Conservation (phyloP, 139 green algal genomes). For the Tetratostichococcus sp. region DNA sequence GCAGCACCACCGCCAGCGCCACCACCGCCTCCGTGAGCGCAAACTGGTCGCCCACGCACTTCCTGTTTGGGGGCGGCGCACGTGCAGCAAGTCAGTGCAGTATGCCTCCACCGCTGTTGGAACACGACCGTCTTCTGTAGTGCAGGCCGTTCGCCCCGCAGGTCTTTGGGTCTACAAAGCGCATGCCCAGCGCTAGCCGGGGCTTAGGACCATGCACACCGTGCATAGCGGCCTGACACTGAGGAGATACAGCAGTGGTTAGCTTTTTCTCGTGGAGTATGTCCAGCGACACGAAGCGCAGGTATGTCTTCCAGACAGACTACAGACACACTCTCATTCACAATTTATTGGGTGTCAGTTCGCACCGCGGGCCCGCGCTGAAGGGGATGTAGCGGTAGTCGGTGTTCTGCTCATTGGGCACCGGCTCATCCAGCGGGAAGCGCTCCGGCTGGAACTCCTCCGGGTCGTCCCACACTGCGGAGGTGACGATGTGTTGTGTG, state of each 20-base stretch:
- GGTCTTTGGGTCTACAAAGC: too few species aligned
- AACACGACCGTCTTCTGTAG: too few species aligned
- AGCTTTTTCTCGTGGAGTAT: too few species aligned
- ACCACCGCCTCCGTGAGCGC: conserved; percentile 89
- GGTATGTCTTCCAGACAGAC: too few species aligned
- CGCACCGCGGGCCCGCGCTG: conserved; percentile 19
- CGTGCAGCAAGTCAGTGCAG: conserved; percentile 79
- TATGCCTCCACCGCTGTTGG: background rate
- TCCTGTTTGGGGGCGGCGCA: conserved; percentile 33
- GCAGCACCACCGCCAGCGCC: conserved; percentile 77
- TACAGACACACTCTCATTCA: too few species aligned
- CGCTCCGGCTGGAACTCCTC: conserved; percentile 89
- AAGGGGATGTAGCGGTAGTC: conserved; percentile 91
- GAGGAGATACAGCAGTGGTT: too few species aligned
- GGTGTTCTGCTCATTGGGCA: conserved; percentile 95
- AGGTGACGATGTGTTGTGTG: conserved; percentile 26
- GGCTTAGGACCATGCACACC: too few species aligned
- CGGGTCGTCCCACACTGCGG: conserved; percentile 68
- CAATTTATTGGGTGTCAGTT: too few species aligned
- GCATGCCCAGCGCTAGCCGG: too few species aligned
- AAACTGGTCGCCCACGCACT: conserved; percentile 98
- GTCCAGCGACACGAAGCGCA: too few species aligned
- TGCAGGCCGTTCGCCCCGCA: too few species aligned
- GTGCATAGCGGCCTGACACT: too few species aligned
- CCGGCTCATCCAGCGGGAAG: conserved; percentile 83